A percentile compares a stretch with the other conserved stretches of the same genome.
Conservation (phyloP, 441 rosid species). For the Cnidoscolus chayamansa region DNA sequence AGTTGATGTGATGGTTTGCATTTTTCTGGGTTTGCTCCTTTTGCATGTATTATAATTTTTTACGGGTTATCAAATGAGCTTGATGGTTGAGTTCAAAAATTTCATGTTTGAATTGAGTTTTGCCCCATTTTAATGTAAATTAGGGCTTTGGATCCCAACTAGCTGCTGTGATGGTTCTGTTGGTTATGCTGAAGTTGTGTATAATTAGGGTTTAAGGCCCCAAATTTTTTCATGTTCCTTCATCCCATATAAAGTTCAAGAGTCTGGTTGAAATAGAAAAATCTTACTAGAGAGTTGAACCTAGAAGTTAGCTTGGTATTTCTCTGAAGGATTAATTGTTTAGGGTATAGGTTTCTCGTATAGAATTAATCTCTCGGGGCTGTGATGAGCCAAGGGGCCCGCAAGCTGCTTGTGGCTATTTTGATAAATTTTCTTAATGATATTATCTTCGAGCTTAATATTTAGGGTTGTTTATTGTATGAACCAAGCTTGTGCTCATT, state of each 20-base stretch:
- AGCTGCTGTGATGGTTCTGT: too few relatives aligned
- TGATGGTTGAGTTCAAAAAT: not conserved
- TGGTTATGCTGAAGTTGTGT: conserved; percentile 1
- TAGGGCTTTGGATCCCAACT: not conserved
- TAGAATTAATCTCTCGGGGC: not conserved
- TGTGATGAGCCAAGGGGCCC: too few relatives aligned
- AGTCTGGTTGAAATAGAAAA: not conserved
- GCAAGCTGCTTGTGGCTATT: too few relatives aligned
- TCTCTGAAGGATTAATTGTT: not conserved
- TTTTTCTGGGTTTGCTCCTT: not conserved
- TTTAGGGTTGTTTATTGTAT: too few relatives aligned
- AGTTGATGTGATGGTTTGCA: not conserved
- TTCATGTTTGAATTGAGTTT: conserved; percentile 7
- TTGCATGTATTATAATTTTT: not conserved
- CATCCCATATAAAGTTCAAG: not conserved
- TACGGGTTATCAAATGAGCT: not conserved
- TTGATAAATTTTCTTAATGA: too few relatives aligned
- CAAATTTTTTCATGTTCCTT: not conserved
- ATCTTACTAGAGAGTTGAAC: not conserved
- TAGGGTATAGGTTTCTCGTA: not conserved
- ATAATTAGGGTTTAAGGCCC: not conserved
- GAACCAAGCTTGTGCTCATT: too few relatives aligned
- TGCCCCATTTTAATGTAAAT: not conserved
- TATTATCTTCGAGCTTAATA: too few relatives aligned
- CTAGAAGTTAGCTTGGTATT: not conserved